These are phyloP conservation scores for Talaromyces adpressus DNA, from an alignment of 495 filamentous ascomycete species.

Conservation along the genomic window DNA sequence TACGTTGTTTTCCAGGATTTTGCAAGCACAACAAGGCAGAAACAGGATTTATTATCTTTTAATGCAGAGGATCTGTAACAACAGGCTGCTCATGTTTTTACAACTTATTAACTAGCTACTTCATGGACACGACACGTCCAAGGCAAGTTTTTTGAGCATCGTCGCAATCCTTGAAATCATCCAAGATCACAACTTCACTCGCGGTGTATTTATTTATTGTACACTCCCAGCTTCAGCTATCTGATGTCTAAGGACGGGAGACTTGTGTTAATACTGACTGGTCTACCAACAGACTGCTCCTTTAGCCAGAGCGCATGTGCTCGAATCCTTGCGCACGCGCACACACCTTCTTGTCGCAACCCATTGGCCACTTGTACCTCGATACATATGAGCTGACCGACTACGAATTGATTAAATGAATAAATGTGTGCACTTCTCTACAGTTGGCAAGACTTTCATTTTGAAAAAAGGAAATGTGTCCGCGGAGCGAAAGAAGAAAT, in stretches of 20 bases:
- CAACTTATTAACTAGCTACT: background rate
- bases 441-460: background rate
- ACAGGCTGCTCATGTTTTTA: background rate
- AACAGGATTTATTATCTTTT: background rate
- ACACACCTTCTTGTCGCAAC: background rate
- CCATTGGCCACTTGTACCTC: background rate
- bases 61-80: background rate
- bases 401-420: background rate
- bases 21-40: background rate
- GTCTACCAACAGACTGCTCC: background rate
- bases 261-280: background rate
- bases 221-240: background rate
- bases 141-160: background rate
- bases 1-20: background rate
- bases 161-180: background rate
- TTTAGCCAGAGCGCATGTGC: background rate
- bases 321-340: background rate
- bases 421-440: background rate
- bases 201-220: background rate
- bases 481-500: background rate
- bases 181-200: background rate
- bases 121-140: background rate
- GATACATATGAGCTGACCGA: background rate
- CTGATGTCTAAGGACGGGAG: background rate
- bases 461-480: background rate